Evolutionary conservation across 31 red algal genomes (phyloP), one percentile per base, ranked within the genome.

Genomic region (Odonthalia washingtoniensis): DNA sequence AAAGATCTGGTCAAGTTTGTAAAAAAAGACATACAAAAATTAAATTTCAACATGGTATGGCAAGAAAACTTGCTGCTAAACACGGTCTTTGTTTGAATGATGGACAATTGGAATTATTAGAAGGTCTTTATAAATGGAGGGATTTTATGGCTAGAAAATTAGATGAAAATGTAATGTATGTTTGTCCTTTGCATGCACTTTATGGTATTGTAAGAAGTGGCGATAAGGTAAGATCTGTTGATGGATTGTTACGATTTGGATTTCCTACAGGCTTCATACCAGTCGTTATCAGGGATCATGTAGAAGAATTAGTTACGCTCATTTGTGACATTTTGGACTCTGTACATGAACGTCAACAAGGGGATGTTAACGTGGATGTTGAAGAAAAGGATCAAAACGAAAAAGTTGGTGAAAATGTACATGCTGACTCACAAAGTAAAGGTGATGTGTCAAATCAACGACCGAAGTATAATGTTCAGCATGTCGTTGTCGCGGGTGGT

Each of bases 141-240:
- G 97, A 98, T 61, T 57, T 32, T 39, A 94, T 66, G 33, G 97
- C 94, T 37, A 49, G 97, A 41, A 78, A 87, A 37, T 93, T 94
- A 64, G 97, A 98, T 81, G 97, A 98, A 74, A 96, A 87, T 33
- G 65, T 90, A n/a, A 45, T 46, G 0, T 98, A 91, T 83, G 97
- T 98, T 40, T 65, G 86, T 3, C 89, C 95, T 3, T 44, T 92
- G 17, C 72, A 75, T 14, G 63, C 68, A 1, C 14, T 98, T 41
- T 81, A 85, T 1, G 87, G 81, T 37, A 83, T 98, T 73, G 88
- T 86, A 24, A 81, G 87, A 2, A 82, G 75, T 38, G 63, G 76
- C 28, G 82, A 92, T 53, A 65, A 81, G 30, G 82, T 53, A 28
- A 61, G 83, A 30, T 81, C 82, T 32, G 74, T 82, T 16, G 82